Evolutionary conservation across 257 asterid species (phyloP).

Genomic region (Rubia yunnanensis): DNA sequence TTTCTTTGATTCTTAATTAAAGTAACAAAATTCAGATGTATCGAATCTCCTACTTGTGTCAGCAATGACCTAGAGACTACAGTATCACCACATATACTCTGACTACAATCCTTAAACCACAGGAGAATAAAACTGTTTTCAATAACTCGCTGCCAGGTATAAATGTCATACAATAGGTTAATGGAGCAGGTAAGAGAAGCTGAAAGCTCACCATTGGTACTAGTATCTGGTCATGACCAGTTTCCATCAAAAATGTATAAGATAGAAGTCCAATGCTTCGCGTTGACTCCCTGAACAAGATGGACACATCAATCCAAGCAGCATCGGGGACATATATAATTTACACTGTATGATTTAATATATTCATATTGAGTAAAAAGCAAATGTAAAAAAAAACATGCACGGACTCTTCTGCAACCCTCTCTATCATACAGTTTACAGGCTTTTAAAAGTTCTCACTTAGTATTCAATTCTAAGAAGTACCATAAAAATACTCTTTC

Average conservation of each 20-base stretch:
- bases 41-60: no score
- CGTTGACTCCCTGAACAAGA: slow-evolving; percentile 53
- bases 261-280: slow-evolving; percentile 92
- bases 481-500: not conserved
- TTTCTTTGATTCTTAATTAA: no score
- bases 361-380: not conserved
- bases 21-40: no score
- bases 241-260: slow-evolving; percentile 70
- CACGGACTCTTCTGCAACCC: no score
- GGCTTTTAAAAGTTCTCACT: not conserved
- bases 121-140: not conserved
- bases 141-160: not conserved
- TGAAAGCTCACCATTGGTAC: slow-evolving; percentile 82
- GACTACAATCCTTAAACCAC: not conserved
- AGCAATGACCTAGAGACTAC: not conserved
- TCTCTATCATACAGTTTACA: not conserved
- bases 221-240: slow-evolving; percentile 75
- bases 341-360: not conserved
- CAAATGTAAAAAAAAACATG: not conserved
- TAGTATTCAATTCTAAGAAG: not conserved
- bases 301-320: slow-evolving; percentile 5
- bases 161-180: not conserved
- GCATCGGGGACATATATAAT: not conserved
- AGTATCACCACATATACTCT: not conserved
- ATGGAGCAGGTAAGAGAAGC: slow-evolving; percentile 16